Conservation (phyloP, 345 rosid genomes). For the Heritiera littoralis region DNA sequence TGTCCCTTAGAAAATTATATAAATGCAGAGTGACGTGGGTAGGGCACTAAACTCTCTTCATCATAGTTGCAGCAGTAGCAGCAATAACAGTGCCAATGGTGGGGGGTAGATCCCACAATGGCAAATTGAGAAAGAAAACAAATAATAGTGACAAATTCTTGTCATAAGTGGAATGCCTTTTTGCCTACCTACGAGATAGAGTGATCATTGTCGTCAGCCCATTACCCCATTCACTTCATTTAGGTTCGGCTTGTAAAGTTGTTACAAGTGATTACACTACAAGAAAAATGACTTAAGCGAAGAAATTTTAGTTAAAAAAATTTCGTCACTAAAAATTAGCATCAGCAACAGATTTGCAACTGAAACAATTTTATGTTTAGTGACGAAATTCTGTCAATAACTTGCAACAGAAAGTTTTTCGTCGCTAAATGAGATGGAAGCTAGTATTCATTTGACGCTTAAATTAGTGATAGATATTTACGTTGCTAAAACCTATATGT, state of each 20-base stretch:
- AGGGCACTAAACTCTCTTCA: not conserved
- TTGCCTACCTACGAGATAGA: not conserved
- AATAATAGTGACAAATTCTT: not conserved
- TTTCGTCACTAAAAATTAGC: too few species aligned
- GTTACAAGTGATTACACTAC: too few species aligned
- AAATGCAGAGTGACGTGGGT: constrained; percentile 12
- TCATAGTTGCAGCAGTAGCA: not conserved
- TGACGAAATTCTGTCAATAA: too few species aligned
- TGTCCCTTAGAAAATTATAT: constrained; percentile 1
- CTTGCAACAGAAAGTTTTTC: too few species aligned
- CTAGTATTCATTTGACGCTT: too few species aligned
- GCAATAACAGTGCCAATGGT: not conserved
- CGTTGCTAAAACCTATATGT: too few species aligned
- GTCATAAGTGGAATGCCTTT: not conserved
- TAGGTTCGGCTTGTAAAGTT: not conserved
- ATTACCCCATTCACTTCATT: not conserved
- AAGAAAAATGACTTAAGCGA: too few species aligned
- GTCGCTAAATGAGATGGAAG: too few species aligned
- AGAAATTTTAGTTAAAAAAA: too few species aligned
- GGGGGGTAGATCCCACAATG: constrained; percentile 5
- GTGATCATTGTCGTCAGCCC: not conserved
- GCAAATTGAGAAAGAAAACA: not conserved
- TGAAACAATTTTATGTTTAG: too few species aligned
- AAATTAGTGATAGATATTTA: too few species aligned
- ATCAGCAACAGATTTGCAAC: too few species aligned